Evolutionary conservation across 176 grass and related monocot species (phyloP).

Genomic region (Rhynchospora pubera): DNA sequence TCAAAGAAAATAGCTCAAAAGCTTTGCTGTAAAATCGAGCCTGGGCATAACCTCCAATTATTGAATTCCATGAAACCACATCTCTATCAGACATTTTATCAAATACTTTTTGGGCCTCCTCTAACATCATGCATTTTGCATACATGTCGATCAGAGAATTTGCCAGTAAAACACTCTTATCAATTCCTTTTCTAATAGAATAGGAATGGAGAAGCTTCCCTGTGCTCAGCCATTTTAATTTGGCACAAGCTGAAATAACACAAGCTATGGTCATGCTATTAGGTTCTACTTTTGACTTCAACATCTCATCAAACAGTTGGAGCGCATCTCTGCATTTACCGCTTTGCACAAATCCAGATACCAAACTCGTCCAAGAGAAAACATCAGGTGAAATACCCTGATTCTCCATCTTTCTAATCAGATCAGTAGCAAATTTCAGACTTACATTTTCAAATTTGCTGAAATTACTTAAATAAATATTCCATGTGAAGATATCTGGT

Average conservation of each 20-base stretch:
- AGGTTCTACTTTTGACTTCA: slow-evolving; percentile 28
- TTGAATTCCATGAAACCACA: slow-evolving; percentile 40
- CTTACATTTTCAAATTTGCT: slow-evolving; percentile 11
- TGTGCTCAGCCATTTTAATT: slow-evolving; percentile 17
- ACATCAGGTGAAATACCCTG: slow-evolving; percentile 24
- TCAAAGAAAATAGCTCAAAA: slow-evolving; percentile 31
- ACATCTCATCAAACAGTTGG: slow-evolving; percentile 27
- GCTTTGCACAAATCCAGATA: slow-evolving; percentile 33
- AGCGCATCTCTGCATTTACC: slow-evolving; percentile 21
- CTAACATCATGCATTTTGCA: slow-evolving; percentile 31
- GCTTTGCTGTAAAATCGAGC: slow-evolving; percentile 37
- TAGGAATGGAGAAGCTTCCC: slow-evolving; percentile 34
- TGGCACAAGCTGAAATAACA: slow-evolving; percentile 29
- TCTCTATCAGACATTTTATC: slow-evolving; percentile 30
- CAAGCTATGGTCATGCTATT: slow-evolving; percentile 32
- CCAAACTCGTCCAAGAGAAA: slow-evolving; percentile 34
- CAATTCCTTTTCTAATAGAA: slow-evolving; percentile 21
- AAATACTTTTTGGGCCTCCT: slow-evolving; percentile 30
- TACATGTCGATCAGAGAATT: slow-evolving; percentile 41
- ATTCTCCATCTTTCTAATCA: slow-evolving; percentile 30
- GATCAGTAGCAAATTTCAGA: slow-evolving; percentile 15
- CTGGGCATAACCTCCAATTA: slow-evolving; percentile 31
- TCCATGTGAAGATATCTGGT: slow-evolving; percentile 30
- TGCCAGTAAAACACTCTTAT: slow-evolving; percentile 6
- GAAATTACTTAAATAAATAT: slow-evolving; percentile 24